Evolutionary conservation across 1,284 basidiomycete genomes (phyloP).

Genomic region (Cystobasidiaceae sp.): DNA sequence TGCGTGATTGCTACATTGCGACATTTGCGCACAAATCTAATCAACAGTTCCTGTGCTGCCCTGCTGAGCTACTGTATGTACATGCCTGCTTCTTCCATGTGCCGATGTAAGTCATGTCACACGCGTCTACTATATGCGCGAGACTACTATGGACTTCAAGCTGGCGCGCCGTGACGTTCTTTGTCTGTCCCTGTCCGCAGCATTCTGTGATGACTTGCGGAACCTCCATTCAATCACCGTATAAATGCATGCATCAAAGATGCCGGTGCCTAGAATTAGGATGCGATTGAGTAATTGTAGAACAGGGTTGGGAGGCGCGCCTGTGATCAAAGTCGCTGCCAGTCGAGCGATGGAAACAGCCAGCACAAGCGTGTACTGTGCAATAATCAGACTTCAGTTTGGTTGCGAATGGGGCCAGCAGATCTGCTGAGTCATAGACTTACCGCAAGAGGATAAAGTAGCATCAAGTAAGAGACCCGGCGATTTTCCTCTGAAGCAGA

Average conservation of each 20-base stretch:
- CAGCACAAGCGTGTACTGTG: conserved; percentile 11
- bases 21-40: too few relatives aligned
- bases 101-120: too few relatives aligned
- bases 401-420: neutral
- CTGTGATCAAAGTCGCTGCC: neutral
- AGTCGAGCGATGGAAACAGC: conserved; percentile 9
- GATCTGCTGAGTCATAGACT: neutral
- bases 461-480: conserved; percentile 26
- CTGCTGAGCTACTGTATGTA: too few relatives aligned
- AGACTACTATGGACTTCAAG: too few relatives aligned
- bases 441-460: conserved; percentile 32
- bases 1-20: too few relatives aligned
- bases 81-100: too few relatives aligned
- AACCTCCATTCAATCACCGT: conserved; percentile 32
- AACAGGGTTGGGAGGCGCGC: neutral
- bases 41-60: too few relatives aligned
- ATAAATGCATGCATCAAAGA: conserved; percentile 30
- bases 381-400: neutral
- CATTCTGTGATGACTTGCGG: conserved; percentile 2
- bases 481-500: conserved; percentile 26
- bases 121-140: too few relatives aligned
- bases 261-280: conserved; percentile 8
- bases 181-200: neutral
- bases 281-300: conserved; percentile 10
- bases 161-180: too few relatives aligned